Percentiles rank a stretch among this genome's conserved stretches.
These are phyloP conservation scores for Phellopilus nigrolimitatus DNA, from an alignment of 1,284 basidiomycete genomes.

Conservation along the genomic window DNA sequence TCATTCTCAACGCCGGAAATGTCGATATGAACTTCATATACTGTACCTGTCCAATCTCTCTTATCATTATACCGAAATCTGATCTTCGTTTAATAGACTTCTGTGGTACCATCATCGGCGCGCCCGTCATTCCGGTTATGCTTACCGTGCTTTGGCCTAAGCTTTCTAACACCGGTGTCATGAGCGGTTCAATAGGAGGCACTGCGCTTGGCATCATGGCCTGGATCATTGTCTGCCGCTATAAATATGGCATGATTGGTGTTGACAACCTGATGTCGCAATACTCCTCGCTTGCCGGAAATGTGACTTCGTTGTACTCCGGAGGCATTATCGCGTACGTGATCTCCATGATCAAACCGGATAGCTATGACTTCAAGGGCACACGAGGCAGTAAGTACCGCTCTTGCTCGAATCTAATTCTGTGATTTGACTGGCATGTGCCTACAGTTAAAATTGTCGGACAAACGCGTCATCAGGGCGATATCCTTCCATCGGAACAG, in stretches of 20 bases:
- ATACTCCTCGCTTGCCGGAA: slow-evolving; percentile 46
- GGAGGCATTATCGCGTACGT: slow-evolving; percentile 40
- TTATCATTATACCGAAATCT: not conserved
- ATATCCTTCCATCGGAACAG: slow-evolving; percentile 7
- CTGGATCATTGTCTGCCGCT: slow-evolving; percentile 49
- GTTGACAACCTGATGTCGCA: slow-evolving; percentile 40
- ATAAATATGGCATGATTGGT: slow-evolving; percentile 43
- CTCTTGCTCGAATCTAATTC: slow-evolving; percentile 8
- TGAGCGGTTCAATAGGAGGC: slow-evolving; percentile 39
- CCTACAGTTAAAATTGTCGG: slow-evolving; percentile 16
- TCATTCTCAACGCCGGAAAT: slow-evolving; percentile 18
- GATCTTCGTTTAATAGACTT: slow-evolving; percentile 9
- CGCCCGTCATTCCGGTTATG: slow-evolving; percentile 20
- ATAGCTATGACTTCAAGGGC: slow-evolving; percentile 42
- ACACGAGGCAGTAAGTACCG: slow-evolving; percentile 40
- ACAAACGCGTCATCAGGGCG: not conserved
- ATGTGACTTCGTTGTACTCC: slow-evolving; percentile 40
- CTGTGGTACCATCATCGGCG: slow-evolving; percentile 15
- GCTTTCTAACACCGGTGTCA: slow-evolving; percentile 37
- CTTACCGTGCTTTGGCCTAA: slow-evolving; percentile 47
- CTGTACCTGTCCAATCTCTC: slow-evolving; percentile 4
- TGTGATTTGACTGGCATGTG: not conserved
- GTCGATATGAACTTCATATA: slow-evolving; percentile 21
- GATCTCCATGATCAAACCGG: slow-evolving; percentile 40
- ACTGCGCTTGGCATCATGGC: slow-evolving; percentile 42